Evolutionary conservation across 257 asterid genomes (phyloP).

Genomic region (Solanum infundibuliforme): DNA sequence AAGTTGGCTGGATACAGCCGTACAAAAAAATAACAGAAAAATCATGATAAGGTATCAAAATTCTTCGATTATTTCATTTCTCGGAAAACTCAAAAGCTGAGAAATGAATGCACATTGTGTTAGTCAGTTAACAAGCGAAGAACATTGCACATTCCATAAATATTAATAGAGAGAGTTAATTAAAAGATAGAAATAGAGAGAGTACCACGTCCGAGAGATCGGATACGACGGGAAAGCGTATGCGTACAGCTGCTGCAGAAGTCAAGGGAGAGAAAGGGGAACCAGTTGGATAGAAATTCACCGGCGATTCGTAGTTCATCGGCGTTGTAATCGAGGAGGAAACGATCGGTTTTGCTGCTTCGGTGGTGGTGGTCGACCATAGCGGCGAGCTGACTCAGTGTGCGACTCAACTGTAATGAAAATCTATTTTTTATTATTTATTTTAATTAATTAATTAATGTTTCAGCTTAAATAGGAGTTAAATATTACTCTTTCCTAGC

Average conservation of each 20-base stretch:
- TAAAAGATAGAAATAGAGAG: not conserved
- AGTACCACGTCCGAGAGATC: slow-evolving; percentile 40
- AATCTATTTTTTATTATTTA: not conserved
- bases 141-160: not conserved
- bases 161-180: not conserved
- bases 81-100: not conserved
- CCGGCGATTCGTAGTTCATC: slow-evolving; percentile 56
- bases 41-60: not conserved
- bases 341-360: slow-evolving; percentile 24
- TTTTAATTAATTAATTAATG: not conserved
- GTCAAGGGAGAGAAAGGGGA: slow-evolving; percentile 65
- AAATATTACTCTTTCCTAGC: too few relatives aligned
- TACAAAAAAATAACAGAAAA: not conserved
- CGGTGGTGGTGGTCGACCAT: slow-evolving; percentile 1
- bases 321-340: slow-evolving; percentile 39
- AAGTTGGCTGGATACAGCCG: not conserved
- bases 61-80: not conserved
- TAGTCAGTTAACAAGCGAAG: not conserved
- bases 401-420: not conserved
- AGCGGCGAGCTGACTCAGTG: slow-evolving; percentile 5
- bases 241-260: slow-evolving; percentile 51
- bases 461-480: not conserved
- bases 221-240: slow-evolving; percentile 28
- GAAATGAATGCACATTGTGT: not conserved
- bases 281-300: slow-evolving; percentile 57